Conservation (phyloP, 2,329 filamentous ascomycete species). For the Neoscytalidium dimidiatum region DNA sequence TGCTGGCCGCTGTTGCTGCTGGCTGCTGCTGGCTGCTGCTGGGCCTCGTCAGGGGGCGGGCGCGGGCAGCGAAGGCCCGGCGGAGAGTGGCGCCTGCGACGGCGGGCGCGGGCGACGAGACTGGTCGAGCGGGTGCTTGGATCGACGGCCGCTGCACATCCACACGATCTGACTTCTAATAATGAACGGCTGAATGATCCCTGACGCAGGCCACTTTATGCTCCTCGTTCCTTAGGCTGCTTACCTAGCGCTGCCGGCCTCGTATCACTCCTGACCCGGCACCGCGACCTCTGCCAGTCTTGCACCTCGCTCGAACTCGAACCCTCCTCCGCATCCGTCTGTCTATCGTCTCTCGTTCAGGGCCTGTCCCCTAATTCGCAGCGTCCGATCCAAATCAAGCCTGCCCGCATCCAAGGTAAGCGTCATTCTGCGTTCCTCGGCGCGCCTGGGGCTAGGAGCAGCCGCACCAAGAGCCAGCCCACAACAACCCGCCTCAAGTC, state of each 20-base stretch:
- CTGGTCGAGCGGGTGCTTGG: conserved; percentile 17
- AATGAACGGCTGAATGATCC: conserved; percentile 20
- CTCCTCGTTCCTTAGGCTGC: conserved; percentile 20
- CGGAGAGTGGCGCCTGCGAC: conserved; percentile 12
- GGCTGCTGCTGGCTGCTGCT: no score
- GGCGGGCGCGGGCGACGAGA: conserved; percentile 3
- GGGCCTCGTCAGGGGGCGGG: not conserved
- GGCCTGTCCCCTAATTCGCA: conserved; percentile 8
- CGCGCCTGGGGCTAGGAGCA: conserved; percentile 3
- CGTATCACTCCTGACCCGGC: conserved; percentile 21
- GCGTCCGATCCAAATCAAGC: not conserved
- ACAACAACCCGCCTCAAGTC: conserved; percentile 14
- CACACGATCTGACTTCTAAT: conserved; percentile 20
- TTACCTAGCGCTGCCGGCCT: conserved; percentile 22
- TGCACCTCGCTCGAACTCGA: no score
- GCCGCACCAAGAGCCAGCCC: not conserved
- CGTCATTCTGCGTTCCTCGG: conserved; percentile 2
- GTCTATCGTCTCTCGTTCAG: conserved; percentile 15
- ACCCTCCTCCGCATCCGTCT: conserved; percentile 12
- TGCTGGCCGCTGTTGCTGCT: no score
- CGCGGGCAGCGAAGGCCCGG: not conserved
- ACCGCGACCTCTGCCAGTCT: conserved; percentile 7
- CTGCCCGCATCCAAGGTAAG: conserved; percentile 4
- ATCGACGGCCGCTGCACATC: conserved; percentile 20
- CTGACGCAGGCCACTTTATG: conserved; percentile 20